Evolutionary conservation across 345 rosid genomes (phyloP), one percentile per base, ranked within the genome.

Genomic region (Eucalyptus sp.): DNA sequence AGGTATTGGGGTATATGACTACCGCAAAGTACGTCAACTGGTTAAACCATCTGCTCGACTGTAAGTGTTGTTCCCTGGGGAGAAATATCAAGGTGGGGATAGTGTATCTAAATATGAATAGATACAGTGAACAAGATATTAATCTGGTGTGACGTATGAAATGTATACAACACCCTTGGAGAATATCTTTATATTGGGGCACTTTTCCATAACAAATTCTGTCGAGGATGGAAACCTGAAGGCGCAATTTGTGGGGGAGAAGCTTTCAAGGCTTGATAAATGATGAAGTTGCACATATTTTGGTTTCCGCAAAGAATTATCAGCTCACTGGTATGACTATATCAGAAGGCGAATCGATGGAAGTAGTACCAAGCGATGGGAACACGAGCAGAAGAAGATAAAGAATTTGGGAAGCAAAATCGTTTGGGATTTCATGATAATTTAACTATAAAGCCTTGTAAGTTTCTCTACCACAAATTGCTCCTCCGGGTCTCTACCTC

Each of bases 1-100:
- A 49, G 96, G 96, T 31, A 20, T 96, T 43, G 98, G 99, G 54
- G 98, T 97, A 24, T 96, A 96, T 81, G 94, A 96, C 71, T 95
- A 97, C 89, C 91, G 90, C 24, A 91, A 92, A 83, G 66, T 87
- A 71, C 52, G 91, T 27, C 83, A 91, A 88, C 80, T 86, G 64
- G 58, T 2, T 29, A 93, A 91, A 64, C 88, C 89, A 58, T 89
- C 94, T 60, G 52, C 96, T 87, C 92, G 93, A 50, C 96, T 97
- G 66, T 97, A 89, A 94, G 50, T 85, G 27, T 48, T 76, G 48
- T 18, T 76, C 83, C 83, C 16, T 24, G 66, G 44, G 33, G 68
- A 52, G 8, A 25, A 24, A 76, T 41, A 76, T 68, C 37, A 10
- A 37, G 46, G 83, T 41, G 43, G 43, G 43, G 50, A 33, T 87